Percentiles rank a stretch among this genome's conserved stretches.
Conservation (phyloP, 805 yeast genomes). For the Helenozyma rhizophorensis region DNA sequence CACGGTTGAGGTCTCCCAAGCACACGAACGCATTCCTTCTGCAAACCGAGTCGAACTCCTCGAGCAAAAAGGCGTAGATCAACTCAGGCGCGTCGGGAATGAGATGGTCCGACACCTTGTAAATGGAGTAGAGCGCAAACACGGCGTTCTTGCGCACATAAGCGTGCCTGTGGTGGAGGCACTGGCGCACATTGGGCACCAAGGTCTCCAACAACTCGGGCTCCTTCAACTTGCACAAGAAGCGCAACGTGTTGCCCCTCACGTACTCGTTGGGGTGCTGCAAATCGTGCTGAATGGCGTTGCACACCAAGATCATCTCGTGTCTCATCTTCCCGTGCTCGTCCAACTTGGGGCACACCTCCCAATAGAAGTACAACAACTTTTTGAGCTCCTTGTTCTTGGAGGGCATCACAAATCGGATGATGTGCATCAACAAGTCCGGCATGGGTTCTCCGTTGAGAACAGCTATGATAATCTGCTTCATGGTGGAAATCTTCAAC, state of each 20-base stretch:
- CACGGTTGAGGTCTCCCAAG: constrained; percentile 76
- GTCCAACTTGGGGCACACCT: constrained; percentile 89
- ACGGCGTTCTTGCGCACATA: constrained; percentile 97
- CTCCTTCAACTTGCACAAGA: constrained; percentile 84
- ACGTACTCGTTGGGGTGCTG: constrained; percentile 98
- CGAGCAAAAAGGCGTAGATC: constrained; percentile 63
- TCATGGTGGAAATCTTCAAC: constrained; percentile 85
- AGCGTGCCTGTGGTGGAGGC: constrained; percentile 95
- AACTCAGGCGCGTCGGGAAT: constrained; percentile 95
- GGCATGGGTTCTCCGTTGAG: constrained; percentile 92
- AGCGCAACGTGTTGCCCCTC: constrained; percentile 92
- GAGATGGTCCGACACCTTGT: constrained; percentile 76
- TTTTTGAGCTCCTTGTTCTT: constrained; percentile 87
- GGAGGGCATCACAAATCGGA: constrained; percentile 96
- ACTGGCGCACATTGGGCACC: constrained; percentile 86
- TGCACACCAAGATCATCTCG: constrained; percentile 97
- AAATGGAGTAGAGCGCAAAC: constrained; percentile 81
- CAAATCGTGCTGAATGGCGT: constrained; percentile 93
- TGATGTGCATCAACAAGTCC: constrained; percentile 90
- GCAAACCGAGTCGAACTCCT: constrained; percentile 90
- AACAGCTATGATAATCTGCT: constrained; percentile 77
- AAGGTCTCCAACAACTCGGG: constrained; percentile 92
- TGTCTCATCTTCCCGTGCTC: constrained; percentile 88
- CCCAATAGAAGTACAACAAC: constrained; percentile 94
- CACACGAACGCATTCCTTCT: constrained; percentile 93